phyloP scores from a whole-genome alignment of 2,329 filamentous ascomycete genomes.

The Laburnicola sp. region DNA sequence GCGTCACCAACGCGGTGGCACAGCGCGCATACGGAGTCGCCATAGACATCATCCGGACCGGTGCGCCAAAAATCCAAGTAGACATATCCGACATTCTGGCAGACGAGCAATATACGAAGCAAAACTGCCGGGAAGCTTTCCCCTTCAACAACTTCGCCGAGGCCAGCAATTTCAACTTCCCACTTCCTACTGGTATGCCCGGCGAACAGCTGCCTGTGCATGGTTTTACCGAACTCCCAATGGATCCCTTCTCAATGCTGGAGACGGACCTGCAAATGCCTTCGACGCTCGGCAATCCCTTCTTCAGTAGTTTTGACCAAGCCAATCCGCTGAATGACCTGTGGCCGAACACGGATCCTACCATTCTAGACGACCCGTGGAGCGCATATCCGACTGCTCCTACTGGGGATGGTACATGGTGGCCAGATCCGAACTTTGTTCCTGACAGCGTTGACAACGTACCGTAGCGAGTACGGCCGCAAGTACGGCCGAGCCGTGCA shows the following conservation, averaged over 20 bases:
- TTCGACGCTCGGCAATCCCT: conserved; percentile 15
- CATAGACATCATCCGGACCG: conserved; percentile 11
- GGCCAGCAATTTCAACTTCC: neutral
- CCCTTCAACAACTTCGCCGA: neutral
- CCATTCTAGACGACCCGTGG: no score
- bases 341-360: no score
- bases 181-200: neutral
- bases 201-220: neutral
- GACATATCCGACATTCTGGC: conserved; percentile 6
- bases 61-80: neutral
- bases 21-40: conserved; percentile 31
- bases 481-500: no score
- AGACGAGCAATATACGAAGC: neutral
- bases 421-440: no score
- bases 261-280: conserved; percentile 8
- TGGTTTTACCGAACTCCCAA: neutral
- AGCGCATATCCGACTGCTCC: no score
- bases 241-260: neutral
- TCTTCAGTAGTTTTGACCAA: conserved; percentile 15
- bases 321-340: neutral
- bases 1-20: conserved; percentile 28
- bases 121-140: neutral
- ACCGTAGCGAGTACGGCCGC: no score
- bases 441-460: no score
- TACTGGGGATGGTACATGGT: no score